Base-by-base conservation (phyloP, 2,329 filamentous ascomycete genomes). In the Colletotrichum lini region DNA sequence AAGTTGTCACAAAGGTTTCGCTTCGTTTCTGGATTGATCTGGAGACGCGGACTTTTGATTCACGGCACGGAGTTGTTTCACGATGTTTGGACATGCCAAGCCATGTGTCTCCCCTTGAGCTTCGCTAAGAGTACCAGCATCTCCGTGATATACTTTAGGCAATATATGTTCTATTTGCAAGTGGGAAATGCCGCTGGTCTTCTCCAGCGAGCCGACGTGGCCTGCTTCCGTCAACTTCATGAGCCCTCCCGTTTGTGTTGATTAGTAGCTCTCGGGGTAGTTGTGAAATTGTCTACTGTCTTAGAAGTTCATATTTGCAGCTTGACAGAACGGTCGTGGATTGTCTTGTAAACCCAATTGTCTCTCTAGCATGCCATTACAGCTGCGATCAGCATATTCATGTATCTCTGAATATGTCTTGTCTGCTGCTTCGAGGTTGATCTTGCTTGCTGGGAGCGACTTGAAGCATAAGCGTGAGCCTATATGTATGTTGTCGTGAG, bases 51-150 rank as follows among this genome's bases (percentile, higher is more conserved):
- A 26, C 4, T 56, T 40, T 12, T 54, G 9, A 18, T 38, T 38
- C 16, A 21, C n/a, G 26, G 40, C 23, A 23, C 13, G 18, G 61
- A 23, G 40, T 45, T 44, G 69, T 69, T 54, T 72, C 69, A 72
- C 69, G 53, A 72, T 50, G 44, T 53, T 68, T 54, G 40, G 53
- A 60, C 59, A 58, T 52, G 47, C 53, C 65, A 57, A 71, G 53
- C 50, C 23, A 21, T 42, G 13, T 42, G 4, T 21, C 47, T 52
- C 42, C 54, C 35, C n/a, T 45, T 26, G 61, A 38, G 8, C 15
- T 65, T 21, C 26, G 49, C 50, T 30, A 60, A 49, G 63, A 47
- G 67, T 47, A 49, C 26, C 23, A 49, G 8, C 40, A 38, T 49
- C 30, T 56, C 40, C 49, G 42, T 10, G 35, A 38, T 38, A 10